Evolutionary conservation across 2,329 filamentous ascomycete species (phyloP).

Genomic region (Venturia aucupariae): DNA sequence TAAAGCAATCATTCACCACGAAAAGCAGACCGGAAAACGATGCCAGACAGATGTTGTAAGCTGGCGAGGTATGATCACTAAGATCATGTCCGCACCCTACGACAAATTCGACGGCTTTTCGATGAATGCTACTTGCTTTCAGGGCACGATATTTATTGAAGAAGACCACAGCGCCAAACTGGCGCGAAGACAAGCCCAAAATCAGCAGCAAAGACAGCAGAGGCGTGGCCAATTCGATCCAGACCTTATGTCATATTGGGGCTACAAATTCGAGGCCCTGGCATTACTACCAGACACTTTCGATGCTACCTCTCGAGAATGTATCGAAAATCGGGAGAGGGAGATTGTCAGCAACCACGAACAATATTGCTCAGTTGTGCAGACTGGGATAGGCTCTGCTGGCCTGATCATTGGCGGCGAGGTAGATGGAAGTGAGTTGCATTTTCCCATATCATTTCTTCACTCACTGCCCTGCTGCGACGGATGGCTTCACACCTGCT

Average conservation of each 20-base stretch:
- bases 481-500: background rate
- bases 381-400: constrained; percentile 70
- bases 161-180: constrained; percentile 73
- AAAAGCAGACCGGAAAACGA: constrained; percentile 56
- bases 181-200: constrained; percentile 51
- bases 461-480: background rate
- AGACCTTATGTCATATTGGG: constrained; percentile 89
- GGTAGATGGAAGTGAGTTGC: constrained; percentile 66
- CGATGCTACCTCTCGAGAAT: constrained; percentile 60
- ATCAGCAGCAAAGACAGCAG: constrained; percentile 28
- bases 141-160: constrained; percentile 84
- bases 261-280: constrained; percentile 93
- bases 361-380: constrained; percentile 92
- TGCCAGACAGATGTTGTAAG: constrained; percentile 75
- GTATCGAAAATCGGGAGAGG: constrained; percentile 67
- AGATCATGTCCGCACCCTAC: constrained; percentile 82
- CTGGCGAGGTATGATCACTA: constrained; percentile 98
- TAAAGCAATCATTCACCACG: constrained; percentile 62
- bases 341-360: constrained; percentile 76
- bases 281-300: constrained; percentile 67
- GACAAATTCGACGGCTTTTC: constrained; percentile 81
- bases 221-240: constrained; percentile 42
- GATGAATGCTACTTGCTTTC: constrained; percentile 89
- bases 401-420: constrained; percentile 76
- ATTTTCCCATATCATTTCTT: constrained; percentile 8